phyloP scores from a whole-genome alignment of 73 alveolate genomes.

The Paramecium sexaurelia region DNA sequence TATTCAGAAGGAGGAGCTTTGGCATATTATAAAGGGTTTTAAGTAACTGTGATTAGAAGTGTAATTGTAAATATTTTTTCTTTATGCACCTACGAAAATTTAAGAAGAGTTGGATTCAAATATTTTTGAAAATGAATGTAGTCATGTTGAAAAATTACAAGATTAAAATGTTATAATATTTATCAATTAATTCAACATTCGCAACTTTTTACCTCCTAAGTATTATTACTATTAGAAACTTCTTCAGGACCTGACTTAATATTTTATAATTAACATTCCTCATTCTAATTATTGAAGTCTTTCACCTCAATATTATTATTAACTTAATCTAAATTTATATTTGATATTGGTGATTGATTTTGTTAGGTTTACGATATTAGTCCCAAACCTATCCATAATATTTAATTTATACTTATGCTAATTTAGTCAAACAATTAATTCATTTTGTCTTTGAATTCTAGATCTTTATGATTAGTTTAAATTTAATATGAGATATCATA shows the following conservation, averaged over 20 bases:
- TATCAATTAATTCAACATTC: neutral
- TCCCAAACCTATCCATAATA: neutral
- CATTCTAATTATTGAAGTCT: neutral
- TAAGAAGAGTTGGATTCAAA: slow-evolving; percentile 15
- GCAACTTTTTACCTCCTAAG: neutral
- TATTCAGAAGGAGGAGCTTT: slow-evolving; percentile 15
- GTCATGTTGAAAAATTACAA: neutral
- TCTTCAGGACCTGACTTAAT: neutral
- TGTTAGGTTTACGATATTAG: neutral
- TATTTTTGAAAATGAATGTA: slow-evolving; percentile 11
- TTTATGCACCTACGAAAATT: neutral
- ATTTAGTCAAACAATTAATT: neutral
- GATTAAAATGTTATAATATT: neutral
- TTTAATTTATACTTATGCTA: neutral
- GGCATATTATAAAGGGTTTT: slow-evolving; percentile 25
- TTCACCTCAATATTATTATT: neutral
- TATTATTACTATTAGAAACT: neutral
- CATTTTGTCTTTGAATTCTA: neutral
- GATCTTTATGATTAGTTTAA: neutral
- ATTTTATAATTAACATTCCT: neutral
- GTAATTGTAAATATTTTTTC: slow-evolving; percentile 33
- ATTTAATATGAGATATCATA: neutral
- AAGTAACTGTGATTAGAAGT: slow-evolving; percentile 29
- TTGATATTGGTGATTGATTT: neutral
- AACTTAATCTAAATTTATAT: neutral